phyloP scores from a whole-genome alignment of 2,329 filamentous ascomycete genomes.

The Knufia fluminis region DNA sequence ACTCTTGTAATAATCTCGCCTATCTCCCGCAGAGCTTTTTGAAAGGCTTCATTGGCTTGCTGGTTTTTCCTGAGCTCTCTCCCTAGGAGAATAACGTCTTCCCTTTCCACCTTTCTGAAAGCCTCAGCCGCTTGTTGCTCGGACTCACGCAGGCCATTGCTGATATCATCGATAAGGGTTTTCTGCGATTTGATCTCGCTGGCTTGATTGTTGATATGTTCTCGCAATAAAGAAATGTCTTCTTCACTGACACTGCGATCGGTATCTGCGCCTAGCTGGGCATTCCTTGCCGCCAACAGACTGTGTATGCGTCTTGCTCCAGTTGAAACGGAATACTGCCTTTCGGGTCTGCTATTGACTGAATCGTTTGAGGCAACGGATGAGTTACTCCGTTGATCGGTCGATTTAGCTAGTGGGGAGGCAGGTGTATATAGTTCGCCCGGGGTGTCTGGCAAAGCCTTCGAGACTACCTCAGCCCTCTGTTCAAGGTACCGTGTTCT shows the following conservation, averaged over 20 bases:
- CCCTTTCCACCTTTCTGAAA: conserved; percentile 71
- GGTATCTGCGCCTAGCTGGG: conserved; percentile 36
- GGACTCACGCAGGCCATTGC: conserved; percentile 75
- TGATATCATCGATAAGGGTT: conserved; percentile 75
- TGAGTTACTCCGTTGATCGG: conserved; percentile 31
- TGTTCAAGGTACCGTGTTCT: conserved; percentile 77
- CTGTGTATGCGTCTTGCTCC: conserved; percentile 31
- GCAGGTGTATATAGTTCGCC: conserved; percentile 55
- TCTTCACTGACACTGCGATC: conserved; percentile 60
- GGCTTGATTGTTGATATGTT: conserved; percentile 88
- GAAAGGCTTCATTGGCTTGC: conserved; percentile 96
- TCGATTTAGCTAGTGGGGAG: conserved; percentile 54
- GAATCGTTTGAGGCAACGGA: conserved; percentile 31
- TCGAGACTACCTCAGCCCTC: conserved; percentile 54
- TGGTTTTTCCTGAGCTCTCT: conserved; percentile 93
- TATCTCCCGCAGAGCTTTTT: conserved; percentile 92
- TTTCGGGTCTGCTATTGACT: conserved; percentile 18
- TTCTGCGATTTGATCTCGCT: conserved; percentile 83
- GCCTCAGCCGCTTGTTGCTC: conserved; percentile 76
- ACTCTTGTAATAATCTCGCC: conserved; percentile 96
- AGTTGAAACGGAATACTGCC: conserved; percentile 18
- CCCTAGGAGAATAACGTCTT: conserved; percentile 81
- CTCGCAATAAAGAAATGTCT: conserved; percentile 73
- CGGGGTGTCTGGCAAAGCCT: conserved; percentile 67
- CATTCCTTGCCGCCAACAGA: conserved; percentile 27